Base-by-base conservation (phyloP, 257 asterid genomes). In the Solanum clarkiae region DNA sequence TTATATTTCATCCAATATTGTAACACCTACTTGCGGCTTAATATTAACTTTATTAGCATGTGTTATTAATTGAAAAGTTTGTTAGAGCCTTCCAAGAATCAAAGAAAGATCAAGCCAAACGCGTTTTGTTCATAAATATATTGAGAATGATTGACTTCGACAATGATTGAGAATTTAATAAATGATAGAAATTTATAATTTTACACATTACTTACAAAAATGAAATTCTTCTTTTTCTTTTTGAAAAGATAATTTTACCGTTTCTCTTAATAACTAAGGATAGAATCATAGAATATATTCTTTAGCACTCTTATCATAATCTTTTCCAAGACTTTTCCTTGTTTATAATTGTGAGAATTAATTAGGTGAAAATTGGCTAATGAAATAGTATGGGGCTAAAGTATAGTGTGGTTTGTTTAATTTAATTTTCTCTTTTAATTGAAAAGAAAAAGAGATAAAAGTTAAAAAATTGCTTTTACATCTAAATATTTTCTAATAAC, bases 261-360 rank as follows among this genome's bases (percentile, higher is more conserved):
- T 49, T 22, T 82, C 62, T 82, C 85, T 82, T 82, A 62, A 62
- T 82, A 82, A 57, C 62, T 62, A 82, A 82, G 85, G 49, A 82
- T 62, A 22, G 85, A 40, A 82, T 62, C 74, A 66, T 45, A 62
- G 77, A 82, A 82, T 82, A 62, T 82, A 82, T 82, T 51, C 85
- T 44, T 26, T 82, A 82, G 85, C 60, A 26, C 77, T 62, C 85
- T 66, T 82, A 32, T 82, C 85, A 44, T 82, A 20, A 81, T 44
- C 85, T 62, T 80, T 42, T 24, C 82, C 62, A 51, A 77, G 4
- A 51, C 47, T 26, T 82, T 65, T 22, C 80, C 40, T 20, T 53
- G 24, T 51, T 42, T 60, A 2, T 44, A 60, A 40, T 20, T 81
- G n/a, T 75, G 56, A 24, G 59, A 47, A 75, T 75, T 77, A 77